Conservation (phyloP, 139 green algal species). For the Chlorokybus atmophyticus region DNA sequence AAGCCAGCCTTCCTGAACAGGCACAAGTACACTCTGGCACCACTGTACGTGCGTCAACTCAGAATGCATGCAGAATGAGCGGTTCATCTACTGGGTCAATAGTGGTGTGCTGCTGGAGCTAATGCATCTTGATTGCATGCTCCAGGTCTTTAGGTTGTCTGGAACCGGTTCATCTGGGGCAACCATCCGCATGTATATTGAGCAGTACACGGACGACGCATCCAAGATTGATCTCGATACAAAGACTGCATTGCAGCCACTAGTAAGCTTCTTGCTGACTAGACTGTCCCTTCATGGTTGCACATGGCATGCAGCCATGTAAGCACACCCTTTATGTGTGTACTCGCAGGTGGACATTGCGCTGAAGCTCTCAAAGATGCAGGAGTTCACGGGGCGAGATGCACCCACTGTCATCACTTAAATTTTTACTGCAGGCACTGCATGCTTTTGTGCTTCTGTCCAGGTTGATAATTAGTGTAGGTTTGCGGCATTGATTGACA, state of each 20-base stretch:
- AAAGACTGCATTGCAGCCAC: slow-evolving; percentile 52
- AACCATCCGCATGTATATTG: slow-evolving; percentile 93
- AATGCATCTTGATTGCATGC: no score
- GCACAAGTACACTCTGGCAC: no score
- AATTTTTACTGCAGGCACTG: no score
- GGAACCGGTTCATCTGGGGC: slow-evolving; percentile 78
- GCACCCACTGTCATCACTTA: slow-evolving; percentile 98
- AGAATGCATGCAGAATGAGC: no score
- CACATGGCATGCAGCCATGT: background rate
- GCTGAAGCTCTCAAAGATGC: slow-evolving; percentile 67
- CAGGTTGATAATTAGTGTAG: no score
- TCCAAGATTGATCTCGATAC: slow-evolving; percentile 65
- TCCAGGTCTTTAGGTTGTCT: slow-evolving; percentile 66
- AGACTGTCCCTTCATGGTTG: background rate
- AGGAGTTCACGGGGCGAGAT: slow-evolving; percentile 83
- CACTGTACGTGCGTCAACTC: no score
- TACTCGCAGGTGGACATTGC: slow-evolving; percentile 41
- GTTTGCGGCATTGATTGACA: no score
- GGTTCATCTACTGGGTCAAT: no score
- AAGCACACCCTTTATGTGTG: background rate
- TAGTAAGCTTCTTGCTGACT: slow-evolving; percentile 36
- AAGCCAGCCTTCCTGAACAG: no score
- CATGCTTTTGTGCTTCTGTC: no score
- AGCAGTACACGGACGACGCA: slow-evolving; percentile 78
- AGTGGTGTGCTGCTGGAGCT: no score